phyloP scores from a whole-genome alignment of 805 yeast species.

The Yamadazyma nakazawae region DNA sequence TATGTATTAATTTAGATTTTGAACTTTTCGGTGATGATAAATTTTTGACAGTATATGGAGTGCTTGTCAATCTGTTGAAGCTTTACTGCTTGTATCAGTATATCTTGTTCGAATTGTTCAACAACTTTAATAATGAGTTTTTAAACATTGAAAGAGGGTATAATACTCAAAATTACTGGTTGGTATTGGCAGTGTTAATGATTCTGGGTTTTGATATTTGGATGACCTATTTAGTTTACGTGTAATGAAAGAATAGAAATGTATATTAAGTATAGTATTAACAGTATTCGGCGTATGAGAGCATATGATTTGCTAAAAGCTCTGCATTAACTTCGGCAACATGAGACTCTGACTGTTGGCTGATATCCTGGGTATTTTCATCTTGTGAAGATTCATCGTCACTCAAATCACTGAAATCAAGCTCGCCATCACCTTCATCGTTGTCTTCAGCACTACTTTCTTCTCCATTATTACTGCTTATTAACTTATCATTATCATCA shows the following conservation, averaged over 20 bases:
- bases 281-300: slow-evolving; percentile 9
- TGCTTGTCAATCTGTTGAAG: slow-evolving; percentile 25
- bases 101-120: slow-evolving; percentile 25
- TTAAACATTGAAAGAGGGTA: not conserved
- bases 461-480: not conserved
- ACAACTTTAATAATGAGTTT: slow-evolving; percentile 4
- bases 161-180: not conserved
- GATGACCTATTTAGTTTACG: slow-evolving; percentile 1
- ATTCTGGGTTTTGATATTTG: slow-evolving; percentile 6
- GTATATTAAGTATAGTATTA: not conserved
- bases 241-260: not conserved
- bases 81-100: slow-evolving; percentile 33
- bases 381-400: not conserved
- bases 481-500: not conserved
- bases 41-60: slow-evolving; percentile 15
- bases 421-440: not conserved
- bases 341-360: not conserved
- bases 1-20: slow-evolving; percentile 22
- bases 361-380: not conserved
- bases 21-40: not conserved
- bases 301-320: slow-evolving; percentile 5
- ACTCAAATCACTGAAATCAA: not conserved
- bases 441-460: not conserved
- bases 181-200: slow-evolving; percentile 4
- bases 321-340: not conserved